phyloP scores from a whole-genome alignment of 768 basidiomycete species.

The Tricholoma hemisulphureum region DNA sequence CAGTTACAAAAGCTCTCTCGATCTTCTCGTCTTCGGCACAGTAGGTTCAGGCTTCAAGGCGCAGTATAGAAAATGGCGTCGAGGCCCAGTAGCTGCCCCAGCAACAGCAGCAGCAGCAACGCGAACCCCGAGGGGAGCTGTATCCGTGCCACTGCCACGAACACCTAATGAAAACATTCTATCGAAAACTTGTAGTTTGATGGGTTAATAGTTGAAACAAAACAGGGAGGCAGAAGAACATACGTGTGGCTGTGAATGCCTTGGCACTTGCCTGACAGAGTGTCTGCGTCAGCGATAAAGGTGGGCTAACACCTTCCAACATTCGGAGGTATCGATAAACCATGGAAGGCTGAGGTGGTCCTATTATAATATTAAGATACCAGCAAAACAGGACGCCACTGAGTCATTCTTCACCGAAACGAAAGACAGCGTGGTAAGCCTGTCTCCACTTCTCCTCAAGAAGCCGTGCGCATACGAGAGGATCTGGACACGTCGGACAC shows the following conservation, averaged over 20 bases:
- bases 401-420: constrained; percentile 58
- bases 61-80: constrained; percentile 84
- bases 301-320: constrained; percentile 88
- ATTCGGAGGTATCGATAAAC: constrained; percentile 89
- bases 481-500: constrained; percentile 85
- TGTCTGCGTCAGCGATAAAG: constrained; percentile 81
- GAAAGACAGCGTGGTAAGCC: constrained; percentile 82
- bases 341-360: constrained; percentile 88
- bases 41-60: constrained; percentile 62
- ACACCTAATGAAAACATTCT: constrained; percentile 86
- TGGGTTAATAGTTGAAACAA: constrained; percentile 1
- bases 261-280: constrained; percentile 88
- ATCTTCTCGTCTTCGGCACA: constrained; percentile 39
- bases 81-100: constrained; percentile 64
- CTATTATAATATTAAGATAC: constrained; percentile 30
- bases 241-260: constrained; percentile 83
- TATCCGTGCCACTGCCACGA: constrained; percentile 70
- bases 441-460: constrained; percentile 94
- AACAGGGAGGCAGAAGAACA: constrained; percentile 31
- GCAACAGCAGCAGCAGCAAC: constrained; percentile 65
- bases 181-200: constrained; percentile 66
- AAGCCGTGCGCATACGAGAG: constrained; percentile 71
- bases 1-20: constrained; percentile 19
- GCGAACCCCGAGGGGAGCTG: constrained; percentile 58
- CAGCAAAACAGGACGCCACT: neutral